Base-by-base conservation (phyloP, 352 stramenopile species). In the Blastocystis sp. region DNA sequence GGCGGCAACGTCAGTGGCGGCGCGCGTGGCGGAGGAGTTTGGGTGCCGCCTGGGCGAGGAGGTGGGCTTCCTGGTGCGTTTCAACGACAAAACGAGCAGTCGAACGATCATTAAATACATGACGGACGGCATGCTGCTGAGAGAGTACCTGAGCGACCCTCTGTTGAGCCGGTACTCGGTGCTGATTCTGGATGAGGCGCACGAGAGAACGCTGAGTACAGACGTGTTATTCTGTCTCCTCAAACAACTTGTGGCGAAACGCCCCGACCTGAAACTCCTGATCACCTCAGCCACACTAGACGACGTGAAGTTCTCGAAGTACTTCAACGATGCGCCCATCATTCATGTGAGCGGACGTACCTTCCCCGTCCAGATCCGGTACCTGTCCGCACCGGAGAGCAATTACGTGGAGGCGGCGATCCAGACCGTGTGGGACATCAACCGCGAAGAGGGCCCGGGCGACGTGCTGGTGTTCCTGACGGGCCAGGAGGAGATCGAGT, bases 381-480 rank as follows among this genome's bases (percentile, higher is more conserved):
- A 99, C 91, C 98, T 95, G 2, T 98, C 98, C 90, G 96, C 98
- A 89, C 95, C 97, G 0, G 96, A 98, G 89, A 91, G 93, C 40
- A 96, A 99, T 89, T 99, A 99, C 91, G 89, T 99, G 65, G 96
- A 99, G 90, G 96, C 96, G 23, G 93, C 95, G 3, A 91, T 99
- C 23, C 94, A 98, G 34, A 99, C 96, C 45, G 96, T 99, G 0
- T 98, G 99, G 95, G 95, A 99, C 90, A 99, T 99, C 89, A 97
- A 99, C 91, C 88, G 98, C 17, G 96, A 93, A 1, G 96, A 99
- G 90, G 95, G 95, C 0, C 94, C 96, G 76, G 97, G 97, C 60
- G 97, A 99, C 90, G 98, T 99, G 82, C 91, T 99, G 28, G 90
- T 99, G 0, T 99, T 99, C 90, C 91, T 99, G 10, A 99, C 97